phyloP scores from a whole-genome alignment of 1,139 yeast species.

The Yamadazyma epiphylla region DNA sequence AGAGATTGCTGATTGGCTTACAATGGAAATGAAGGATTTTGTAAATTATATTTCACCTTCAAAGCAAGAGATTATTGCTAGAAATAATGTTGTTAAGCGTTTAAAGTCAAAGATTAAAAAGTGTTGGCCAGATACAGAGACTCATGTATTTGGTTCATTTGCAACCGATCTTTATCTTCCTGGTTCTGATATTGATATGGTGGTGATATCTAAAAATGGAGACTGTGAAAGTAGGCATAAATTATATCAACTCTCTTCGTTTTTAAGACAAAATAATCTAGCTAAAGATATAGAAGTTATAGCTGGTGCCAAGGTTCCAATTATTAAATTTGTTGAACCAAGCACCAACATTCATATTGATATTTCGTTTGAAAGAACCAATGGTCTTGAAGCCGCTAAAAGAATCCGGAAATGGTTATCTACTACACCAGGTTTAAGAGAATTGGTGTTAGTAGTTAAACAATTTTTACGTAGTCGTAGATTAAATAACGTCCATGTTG shows the following conservation, averaged over 20 bases:
- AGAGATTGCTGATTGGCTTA: conserved; percentile 83
- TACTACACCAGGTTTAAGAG: conserved; percentile 77
- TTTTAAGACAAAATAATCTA: conserved; percentile 55
- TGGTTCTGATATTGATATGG: conserved; percentile 96
- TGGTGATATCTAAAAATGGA: conserved; percentile 63
- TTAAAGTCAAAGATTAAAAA: conserved; percentile 53
- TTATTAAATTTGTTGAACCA: conserved; percentile 85
- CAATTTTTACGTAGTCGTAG: conserved; percentile 80
- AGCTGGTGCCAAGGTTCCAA: conserved; percentile 92
- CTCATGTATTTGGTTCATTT: conserved; percentile 89
- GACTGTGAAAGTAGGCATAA: conserved; percentile 65
- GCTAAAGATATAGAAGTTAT: conserved; percentile 82
- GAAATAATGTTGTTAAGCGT: conserved; percentile 64
- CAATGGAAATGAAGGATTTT: conserved; percentile 83
- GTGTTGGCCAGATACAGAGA: conserved; percentile 79
- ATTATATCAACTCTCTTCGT: conserved; percentile 72
- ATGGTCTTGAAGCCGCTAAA: conserved; percentile 84
- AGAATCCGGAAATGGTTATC: conserved; percentile 74
- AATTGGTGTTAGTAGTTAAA: conserved; percentile 78
- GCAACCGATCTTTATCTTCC: conserved; percentile 95
- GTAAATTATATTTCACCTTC: conserved; percentile 87
- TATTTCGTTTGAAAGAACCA: conserved; percentile 83
- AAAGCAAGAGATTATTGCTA: conserved; percentile 60
- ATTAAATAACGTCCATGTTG: conserved; percentile 88
- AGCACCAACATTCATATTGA: conserved; percentile 74